Conservation (phyloP, 306 rosid species). For the Cucurbita maxima region DNA sequence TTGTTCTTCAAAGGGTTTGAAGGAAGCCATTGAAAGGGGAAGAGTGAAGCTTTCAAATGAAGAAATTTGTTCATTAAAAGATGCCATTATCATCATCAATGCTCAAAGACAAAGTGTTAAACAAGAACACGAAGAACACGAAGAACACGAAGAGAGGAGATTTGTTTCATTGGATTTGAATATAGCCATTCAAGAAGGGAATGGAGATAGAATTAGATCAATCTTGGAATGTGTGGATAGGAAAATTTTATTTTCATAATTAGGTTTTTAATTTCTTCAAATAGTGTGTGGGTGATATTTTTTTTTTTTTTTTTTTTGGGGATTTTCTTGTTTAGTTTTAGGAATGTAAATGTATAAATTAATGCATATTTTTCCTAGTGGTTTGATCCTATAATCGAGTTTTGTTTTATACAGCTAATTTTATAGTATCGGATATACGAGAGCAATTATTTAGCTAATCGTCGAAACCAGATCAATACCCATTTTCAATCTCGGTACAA, state of each 20-base stretch:
- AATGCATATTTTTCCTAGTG: background rate
- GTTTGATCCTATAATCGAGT: background rate
- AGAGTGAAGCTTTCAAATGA: constrained; percentile 29
- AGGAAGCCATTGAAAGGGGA: constrained; percentile 48
- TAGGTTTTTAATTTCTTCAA: constrained; percentile 1
- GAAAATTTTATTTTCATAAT: constrained; percentile 26
- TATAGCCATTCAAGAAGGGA: constrained; percentile 37
- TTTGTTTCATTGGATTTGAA: constrained; percentile 37
- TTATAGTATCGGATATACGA: too few species aligned
- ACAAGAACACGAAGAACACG: constrained; percentile 14
- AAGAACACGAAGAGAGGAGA: background rate
- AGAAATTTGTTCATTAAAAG: constrained; percentile 48
- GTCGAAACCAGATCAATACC: too few species aligned
- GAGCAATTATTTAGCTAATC: too few species aligned
- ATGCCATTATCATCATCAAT: constrained; percentile 60
- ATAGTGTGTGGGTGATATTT: constrained; percentile 18
- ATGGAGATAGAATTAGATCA: background rate
- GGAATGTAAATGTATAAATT: constrained; percentile 1
- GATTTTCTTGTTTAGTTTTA: background rate
- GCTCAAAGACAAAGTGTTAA: constrained; percentile 24
- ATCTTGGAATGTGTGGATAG: constrained; percentile 52
- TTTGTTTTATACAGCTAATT: too few species aligned
- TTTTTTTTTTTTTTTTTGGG: too few species aligned
- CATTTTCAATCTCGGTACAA: too few species aligned
- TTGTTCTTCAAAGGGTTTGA: constrained; percentile 45